Conservation (phyloP, 1,284 basidiomycete genomes). For the Tylopilus sp. region DNA sequence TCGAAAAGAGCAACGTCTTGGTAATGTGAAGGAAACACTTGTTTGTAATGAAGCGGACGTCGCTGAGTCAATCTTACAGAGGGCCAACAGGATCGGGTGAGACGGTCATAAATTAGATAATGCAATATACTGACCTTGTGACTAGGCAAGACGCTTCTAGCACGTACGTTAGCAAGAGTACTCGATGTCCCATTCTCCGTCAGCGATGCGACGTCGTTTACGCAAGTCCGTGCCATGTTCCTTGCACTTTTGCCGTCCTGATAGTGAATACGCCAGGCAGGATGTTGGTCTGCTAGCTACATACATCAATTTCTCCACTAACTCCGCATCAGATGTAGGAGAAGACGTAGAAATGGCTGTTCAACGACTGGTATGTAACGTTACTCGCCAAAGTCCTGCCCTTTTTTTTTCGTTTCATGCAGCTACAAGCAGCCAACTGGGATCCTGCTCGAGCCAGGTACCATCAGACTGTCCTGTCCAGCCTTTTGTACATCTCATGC, state of each 20-base stretch:
- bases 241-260: conserved; percentile 9
- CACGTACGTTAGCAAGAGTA: conserved; percentile 79
- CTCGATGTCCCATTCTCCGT: conserved; percentile 90
- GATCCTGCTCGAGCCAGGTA: conserved; percentile 80
- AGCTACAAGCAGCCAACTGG: conserved; percentile 84
- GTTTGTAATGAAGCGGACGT: conserved; percentile 2
- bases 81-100: conserved; percentile 80
- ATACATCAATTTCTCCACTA: conserved; percentile 9
- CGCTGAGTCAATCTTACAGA: conserved; percentile 38
- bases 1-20: conserved; percentile 93
- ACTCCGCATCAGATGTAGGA: conserved; percentile 72
- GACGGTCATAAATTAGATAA: background rate
- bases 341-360: conserved; percentile 93
- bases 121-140: conserved; percentile 8
- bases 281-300: conserved; percentile 52
- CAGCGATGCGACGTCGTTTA: conserved; percentile 81
- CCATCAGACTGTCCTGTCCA: background rate
- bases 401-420: background rate
- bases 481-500: conserved; percentile 5
- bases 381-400: background rate
- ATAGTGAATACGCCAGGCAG: conserved; percentile 48
- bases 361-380: conserved; percentile 62
- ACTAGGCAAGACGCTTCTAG: conserved; percentile 82
- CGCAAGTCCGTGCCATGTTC: conserved; percentile 50
- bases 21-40: conserved; percentile 51